These are phyloP conservation scores for Thalassiosira pacifica DNA, from an alignment of 352 stramenopile genomes.

Conservation along the genomic window DNA sequence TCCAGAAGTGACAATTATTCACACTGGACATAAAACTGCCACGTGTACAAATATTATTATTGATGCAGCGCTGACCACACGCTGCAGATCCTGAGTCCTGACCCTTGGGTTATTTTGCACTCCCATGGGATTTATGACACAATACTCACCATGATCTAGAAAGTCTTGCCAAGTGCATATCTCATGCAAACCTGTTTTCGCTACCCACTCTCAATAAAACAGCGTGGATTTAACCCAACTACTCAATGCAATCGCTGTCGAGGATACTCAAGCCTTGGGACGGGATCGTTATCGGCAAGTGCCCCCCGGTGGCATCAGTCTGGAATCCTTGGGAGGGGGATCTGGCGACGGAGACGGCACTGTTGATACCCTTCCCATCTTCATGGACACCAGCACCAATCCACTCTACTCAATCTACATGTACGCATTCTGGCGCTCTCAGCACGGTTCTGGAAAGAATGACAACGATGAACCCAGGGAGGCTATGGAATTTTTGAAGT, in stretches of 20 bases:
- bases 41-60: too few species aligned
- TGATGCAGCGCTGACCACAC: too few species aligned
- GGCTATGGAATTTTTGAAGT: slow-evolving; percentile 70
- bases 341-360: not conserved
- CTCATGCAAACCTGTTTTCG: too few species aligned
- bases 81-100: too few species aligned
- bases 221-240: slow-evolving; percentile 42
- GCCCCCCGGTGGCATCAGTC: slow-evolving; percentile 11
- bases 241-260: slow-evolving; percentile 30
- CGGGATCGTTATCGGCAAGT: not conserved
- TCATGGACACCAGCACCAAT: slow-evolving; percentile 37
- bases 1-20: too few species aligned
- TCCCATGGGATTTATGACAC: too few species aligned
- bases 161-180: too few species aligned
- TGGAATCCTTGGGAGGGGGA: slow-evolving; percentile 23
- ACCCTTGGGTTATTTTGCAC: too few species aligned
- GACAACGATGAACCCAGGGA: slow-evolving; percentile 15
- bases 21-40: too few species aligned
- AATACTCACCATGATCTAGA: too few species aligned
- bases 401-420: slow-evolving; percentile 61
- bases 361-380: not conserved
- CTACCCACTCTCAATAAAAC: not conserved
- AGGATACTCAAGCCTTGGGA: not conserved
- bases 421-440: slow-evolving; percentile 45
- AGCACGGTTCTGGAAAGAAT: slow-evolving; percentile 32